Percentiles rank a stretch among this genome's conserved stretches.
Conservation (phyloP, 305 asterid species). For the Solanum hybrid region DNA sequence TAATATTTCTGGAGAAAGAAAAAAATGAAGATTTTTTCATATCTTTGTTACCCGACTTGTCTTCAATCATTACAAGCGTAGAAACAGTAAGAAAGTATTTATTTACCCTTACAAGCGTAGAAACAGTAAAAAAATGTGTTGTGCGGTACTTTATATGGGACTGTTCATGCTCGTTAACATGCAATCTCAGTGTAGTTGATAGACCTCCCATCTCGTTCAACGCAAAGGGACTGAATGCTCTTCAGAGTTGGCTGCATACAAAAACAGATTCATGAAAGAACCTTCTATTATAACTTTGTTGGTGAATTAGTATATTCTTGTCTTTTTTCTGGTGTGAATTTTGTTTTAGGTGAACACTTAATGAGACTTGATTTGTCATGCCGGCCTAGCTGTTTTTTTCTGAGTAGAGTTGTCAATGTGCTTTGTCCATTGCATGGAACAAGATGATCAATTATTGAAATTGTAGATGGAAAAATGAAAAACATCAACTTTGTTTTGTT, state of each 20-base stretch:
- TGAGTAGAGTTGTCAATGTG: background rate
- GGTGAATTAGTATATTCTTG: background rate
- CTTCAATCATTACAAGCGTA: background rate
- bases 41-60: background rate
- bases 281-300: background rate
- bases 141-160: background rate
- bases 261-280: background rate
- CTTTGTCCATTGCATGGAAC: background rate
- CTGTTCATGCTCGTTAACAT: background rate
- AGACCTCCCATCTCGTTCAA: background rate
- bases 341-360: background rate
- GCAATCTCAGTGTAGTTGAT: background rate
- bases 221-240: background rate
- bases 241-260: background rate
- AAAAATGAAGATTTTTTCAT: background rate
- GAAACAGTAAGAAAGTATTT: background rate
- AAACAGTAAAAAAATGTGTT: background rate
- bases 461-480: background rate
- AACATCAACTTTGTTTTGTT: background rate
- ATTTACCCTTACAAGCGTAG: background rate
- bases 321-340: background rate
- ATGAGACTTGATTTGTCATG: background rate
- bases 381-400: background rate
- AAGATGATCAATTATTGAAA: background rate
- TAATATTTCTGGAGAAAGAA: background rate